A percentile compares a stretch with the other conserved stretches of the same genome.
Evolutionary conservation across 2,329 filamentous ascomycete genomes (phyloP).

Genomic region (Monilinia vaccinii-corymbosi): DNA sequence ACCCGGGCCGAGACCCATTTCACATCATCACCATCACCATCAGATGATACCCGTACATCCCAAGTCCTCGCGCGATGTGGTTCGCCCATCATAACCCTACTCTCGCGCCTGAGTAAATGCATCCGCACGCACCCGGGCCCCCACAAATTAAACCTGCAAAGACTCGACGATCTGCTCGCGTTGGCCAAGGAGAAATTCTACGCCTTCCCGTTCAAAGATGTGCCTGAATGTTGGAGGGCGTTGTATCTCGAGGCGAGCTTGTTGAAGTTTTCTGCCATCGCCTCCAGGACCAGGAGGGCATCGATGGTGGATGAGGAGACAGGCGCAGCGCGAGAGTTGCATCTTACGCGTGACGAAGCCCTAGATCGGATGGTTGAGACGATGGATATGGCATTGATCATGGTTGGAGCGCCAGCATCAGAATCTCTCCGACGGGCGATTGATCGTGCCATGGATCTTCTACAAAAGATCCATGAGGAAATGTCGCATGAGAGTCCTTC

Average conservation of each 20-base stretch:
- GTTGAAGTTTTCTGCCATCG: constrained; percentile 42
- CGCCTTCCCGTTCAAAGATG: constrained; percentile 55
- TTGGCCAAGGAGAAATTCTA: constrained; percentile 60
- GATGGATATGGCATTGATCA: constrained; percentile 30
- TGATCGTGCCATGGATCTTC: constrained; percentile 48
- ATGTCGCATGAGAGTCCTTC: background rate
- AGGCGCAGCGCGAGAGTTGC: background rate
- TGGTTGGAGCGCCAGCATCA: constrained; percentile 20
- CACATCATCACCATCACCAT: too few species aligned
- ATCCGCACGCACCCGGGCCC: constrained; percentile 11
- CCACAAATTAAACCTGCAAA: constrained; percentile 19
- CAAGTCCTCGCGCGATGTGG: constrained; percentile 12
- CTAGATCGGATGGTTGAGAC: constrained; percentile 25
- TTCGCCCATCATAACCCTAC: constrained; percentile 14
- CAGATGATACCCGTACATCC: background rate
- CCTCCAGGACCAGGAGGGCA: constrained; percentile 23
- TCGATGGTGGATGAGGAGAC: constrained; percentile 4
- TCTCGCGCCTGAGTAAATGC: constrained; percentile 11
- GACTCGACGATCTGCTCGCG: constrained; percentile 47
- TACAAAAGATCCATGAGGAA: constrained; percentile 46
- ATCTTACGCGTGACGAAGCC: background rate
- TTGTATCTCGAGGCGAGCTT: constrained; percentile 65
- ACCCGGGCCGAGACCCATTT: background rate
- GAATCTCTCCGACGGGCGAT: constrained; percentile 30
- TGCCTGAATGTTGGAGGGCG: constrained; percentile 60